phyloP scores from a whole-genome alignment of 768 basidiomycete genomes.

The Pleurotus sapidus region DNA sequence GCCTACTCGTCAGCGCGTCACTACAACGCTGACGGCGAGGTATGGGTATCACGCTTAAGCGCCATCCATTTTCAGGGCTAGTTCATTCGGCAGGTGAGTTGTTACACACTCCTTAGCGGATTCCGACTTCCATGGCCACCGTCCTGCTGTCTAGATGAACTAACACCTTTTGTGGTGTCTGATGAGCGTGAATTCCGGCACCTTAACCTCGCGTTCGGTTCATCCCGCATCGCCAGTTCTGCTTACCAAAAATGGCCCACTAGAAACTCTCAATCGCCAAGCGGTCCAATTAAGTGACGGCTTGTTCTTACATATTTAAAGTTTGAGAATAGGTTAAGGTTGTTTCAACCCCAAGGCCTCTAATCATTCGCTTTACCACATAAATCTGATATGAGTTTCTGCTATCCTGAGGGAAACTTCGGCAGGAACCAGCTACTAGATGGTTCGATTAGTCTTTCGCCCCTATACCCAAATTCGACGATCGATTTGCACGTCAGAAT shows the following conservation, averaged over 20 bases:
- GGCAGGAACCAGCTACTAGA: conserved; percentile 80
- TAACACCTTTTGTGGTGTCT: no score
- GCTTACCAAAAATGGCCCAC: conserved; percentile 80
- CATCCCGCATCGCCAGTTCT: conserved; percentile 69
- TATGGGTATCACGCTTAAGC: conserved; percentile 86
- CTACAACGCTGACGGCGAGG: conserved; percentile 73
- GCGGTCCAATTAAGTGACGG: conserved; percentile 80
- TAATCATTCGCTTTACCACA: conserved; percentile 87
- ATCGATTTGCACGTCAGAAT: conserved; percentile 97
- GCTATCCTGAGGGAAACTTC: conserved; percentile 75
- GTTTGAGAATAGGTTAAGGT: conserved; percentile 82
- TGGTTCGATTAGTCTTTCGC: conserved; percentile 93
- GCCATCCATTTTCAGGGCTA: conserved; percentile 91
- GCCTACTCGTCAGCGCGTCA: conserved; percentile 74
- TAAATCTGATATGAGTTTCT: conserved; percentile 61
- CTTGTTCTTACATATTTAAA: conserved; percentile 86
- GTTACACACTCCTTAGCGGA: no score
- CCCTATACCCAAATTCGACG: conserved; percentile 94
- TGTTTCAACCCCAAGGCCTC: conserved; percentile 87
- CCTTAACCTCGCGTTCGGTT: conserved; percentile 72
- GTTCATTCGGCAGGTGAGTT: conserved; percentile 88
- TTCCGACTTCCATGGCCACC: no score
- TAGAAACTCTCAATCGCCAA: conserved; percentile 80
- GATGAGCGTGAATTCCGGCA: conserved; percentile 80
- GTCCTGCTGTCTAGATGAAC: no score